Evolutionary conservation across 345 rosid genomes (phyloP), one percentile per base, ranked within the genome.

Genomic region (Balakata baccata): DNA sequence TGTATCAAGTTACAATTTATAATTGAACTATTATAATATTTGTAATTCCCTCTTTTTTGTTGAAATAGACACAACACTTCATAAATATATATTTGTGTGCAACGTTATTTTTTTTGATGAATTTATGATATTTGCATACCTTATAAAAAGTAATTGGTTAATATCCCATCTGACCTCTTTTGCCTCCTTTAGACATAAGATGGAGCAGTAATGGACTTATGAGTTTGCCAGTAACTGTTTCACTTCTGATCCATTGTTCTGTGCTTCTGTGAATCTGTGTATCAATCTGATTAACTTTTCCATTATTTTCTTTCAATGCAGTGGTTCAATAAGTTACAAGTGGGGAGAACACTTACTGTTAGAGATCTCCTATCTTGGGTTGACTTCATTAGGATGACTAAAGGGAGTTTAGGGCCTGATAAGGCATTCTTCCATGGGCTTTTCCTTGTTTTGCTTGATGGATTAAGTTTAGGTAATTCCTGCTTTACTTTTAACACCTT

Each of bases 341-440:
- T 84, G 20, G 98, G 92, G 78, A 90, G 95, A 80, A 75, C 68
- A 56, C 96, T 92, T 64, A 94, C 98, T 47, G 89, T 92, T 73
- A 89, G 98, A 85, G 98, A 94, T 85, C 93, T 94, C 61, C 83
- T 94, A 57, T 89, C 98, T 64, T 94, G 98, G 98, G 74, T 92
- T 73, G 83, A 84, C 51, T 94, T 94, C 81, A 80, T 90, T 66
- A 85, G 87, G 49, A 76, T 72, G 69, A 86, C 90, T 47, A 84
- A 75, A 75, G 83, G 67, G 82, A 79, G 77, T 80, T 80, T 94
- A 74, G 94, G 85, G 80, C 75, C 84, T 63, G 87, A 82, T 71
- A 76, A 68, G 81, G 90, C 96, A 49, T 85, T 89, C 67, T 80
- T 92, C 64, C 98, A 94, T 76, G 98, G 98, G 62, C 87, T 87